These are phyloP conservation scores for Fragaria ananassa DNA, from an alignment of 306 rosid species.

Conservation along the genomic window DNA sequence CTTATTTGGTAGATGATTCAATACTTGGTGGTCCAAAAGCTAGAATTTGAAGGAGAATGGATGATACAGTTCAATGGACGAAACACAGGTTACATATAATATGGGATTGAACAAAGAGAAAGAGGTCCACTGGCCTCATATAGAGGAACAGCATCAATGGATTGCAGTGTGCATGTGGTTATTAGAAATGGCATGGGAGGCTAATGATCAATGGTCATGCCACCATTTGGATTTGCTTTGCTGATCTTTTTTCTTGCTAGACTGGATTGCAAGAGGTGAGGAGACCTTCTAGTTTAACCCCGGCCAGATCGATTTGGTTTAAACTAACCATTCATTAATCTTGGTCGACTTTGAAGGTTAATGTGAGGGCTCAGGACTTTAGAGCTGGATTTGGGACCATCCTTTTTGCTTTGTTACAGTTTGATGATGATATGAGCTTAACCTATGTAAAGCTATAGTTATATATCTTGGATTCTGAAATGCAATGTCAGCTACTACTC, in stretches of 20 bases:
- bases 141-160: conserved; percentile 57
- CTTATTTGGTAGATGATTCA: neutral
- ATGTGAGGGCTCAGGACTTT: conserved; percentile 24
- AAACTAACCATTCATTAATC: neutral
- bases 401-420: conserved; percentile 22
- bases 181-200: conserved; percentile 62
- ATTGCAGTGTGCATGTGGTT: conserved; percentile 12
- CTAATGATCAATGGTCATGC: conserved; percentile 44
- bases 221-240: conserved; percentile 28
- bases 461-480: conserved; percentile 16
- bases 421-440: neutral
- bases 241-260: conserved; percentile 28
- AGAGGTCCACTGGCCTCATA: conserved; percentile 40
- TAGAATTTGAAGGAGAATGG: conserved; percentile 40
- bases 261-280: neutral
- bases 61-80: conserved; percentile 41
- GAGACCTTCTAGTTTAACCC: neutral
- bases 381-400: conserved; percentile 55
- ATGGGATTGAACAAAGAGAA: conserved; percentile 26
- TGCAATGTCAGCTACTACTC: conserved; percentile 9
- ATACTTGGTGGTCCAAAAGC: conserved; percentile 33
- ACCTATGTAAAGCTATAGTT: neutral
- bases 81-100: conserved; percentile 17
- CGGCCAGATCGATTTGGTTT: neutral
- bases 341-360: neutral